Evolutionary conservation across 2,329 filamentous ascomycete genomes (phyloP), one percentile per base, ranked within the genome.

Genomic region (Aspergillus persii): DNA sequence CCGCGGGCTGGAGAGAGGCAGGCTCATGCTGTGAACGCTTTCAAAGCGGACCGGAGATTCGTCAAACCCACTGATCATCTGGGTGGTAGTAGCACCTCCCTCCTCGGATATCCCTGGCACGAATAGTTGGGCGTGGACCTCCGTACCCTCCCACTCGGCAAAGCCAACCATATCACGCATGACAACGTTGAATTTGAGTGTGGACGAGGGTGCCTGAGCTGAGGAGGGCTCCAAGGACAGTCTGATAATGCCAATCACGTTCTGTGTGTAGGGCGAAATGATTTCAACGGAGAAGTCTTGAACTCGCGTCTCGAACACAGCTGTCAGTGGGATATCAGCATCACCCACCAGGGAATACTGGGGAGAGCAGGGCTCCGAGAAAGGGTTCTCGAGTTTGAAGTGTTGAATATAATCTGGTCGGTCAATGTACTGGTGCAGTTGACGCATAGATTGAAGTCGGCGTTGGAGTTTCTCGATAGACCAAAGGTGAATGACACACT

Each of bases 131-230:
- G 92, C 95, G 75, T 99, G 95, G 30, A 99, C 92, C 65, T 96
- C 90, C 0, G 91, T 96, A 12, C 95, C 95, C 79, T 99, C 95
- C 62, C 94, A 87, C 77, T 99, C 95, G 0, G 95, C 90, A 67
- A 99, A 99, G 1, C 95, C 95, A 39, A 95, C 80, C 78, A 99
- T 86, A 71, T 98, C 92, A 70, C 96, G 93, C 91, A 99, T 96
- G 33, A 98, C 93, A 4, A 98, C 93, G 69, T 98, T 99, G 79
- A 99, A 99, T 73, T 98, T 99, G 59, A 98, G 80, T 2, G 91
- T 97, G 59, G 91, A 95, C 11, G 91, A 90, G 12, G 95, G 95
- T 3, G 93, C 94, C 69, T 96, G 89, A 2, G 94, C 93, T 51
- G 92, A 94, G 0, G 94, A 98, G 12, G 95, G 95, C 71, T 99